Conservation (phyloP, 2,329 filamentous ascomycete species). For the Aspergillus quadrilineatus region DNA sequence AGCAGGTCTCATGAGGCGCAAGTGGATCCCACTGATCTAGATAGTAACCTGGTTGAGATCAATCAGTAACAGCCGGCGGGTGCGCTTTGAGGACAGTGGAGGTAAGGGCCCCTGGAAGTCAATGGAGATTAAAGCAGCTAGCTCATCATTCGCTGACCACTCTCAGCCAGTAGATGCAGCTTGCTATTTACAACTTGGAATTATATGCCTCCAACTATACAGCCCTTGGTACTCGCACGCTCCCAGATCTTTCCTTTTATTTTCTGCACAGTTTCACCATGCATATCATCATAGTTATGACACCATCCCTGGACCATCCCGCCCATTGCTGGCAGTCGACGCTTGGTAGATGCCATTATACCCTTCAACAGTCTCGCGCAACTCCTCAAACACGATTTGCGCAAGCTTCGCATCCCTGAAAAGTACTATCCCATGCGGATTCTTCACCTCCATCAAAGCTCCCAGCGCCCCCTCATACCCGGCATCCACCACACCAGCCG, state of each 20-base stretch:
- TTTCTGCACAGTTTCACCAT: too few species aligned
- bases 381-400: conserved; percentile 42
- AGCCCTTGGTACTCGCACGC: too few species aligned
- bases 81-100: not conserved
- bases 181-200: too few species aligned
- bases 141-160: too few species aligned
- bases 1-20: conserved; percentile 11
- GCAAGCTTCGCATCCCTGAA: conserved; percentile 38
- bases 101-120: too few species aligned
- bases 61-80: conserved; percentile 5
- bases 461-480: conserved; percentile 46
- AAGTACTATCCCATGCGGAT: conserved; percentile 37
- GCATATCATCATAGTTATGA: not conserved
- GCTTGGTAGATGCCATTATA: conserved; percentile 43
- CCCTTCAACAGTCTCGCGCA: conserved; percentile 37
- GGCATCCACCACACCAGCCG: conserved; percentile 44
- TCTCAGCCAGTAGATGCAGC: too few species aligned
- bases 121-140: too few species aligned
- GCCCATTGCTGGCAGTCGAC: conserved; percentile 19
- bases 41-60: conserved; percentile 13
- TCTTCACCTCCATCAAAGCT: conserved; percentile 39
- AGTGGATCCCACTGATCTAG: not conserved
- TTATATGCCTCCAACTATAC: too few species aligned
- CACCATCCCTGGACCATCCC: conserved; percentile 1
- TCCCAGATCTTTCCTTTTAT: too few species aligned